Percentiles rank a stretch among this genome's conserved stretches.
Conservation (phyloP, 1,284 basidiomycete genomes). For the Sphagnurus paluster region DNA sequence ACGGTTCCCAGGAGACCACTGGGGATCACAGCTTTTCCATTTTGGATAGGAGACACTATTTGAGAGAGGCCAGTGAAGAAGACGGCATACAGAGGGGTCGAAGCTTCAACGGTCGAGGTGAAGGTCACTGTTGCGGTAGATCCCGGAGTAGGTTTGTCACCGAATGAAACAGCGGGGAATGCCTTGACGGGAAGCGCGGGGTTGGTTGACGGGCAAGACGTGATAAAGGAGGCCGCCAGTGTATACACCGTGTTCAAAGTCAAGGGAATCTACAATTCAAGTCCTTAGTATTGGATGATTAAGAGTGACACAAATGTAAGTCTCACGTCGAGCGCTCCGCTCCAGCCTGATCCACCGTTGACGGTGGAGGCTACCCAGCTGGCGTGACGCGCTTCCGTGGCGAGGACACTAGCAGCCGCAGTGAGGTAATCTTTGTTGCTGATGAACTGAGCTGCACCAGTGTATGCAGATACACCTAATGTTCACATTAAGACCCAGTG, state of each 20-base stretch:
- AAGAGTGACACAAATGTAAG: not conserved
- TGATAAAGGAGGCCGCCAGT: slow-evolving; percentile 44
- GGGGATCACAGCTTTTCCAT: slow-evolving; percentile 26
- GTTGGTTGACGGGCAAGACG: slow-evolving; percentile 52
- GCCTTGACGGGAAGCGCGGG: slow-evolving; percentile 43
- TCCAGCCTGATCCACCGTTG: slow-evolving; percentile 47
- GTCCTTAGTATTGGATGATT: not conserved
- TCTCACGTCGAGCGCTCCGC: slow-evolving; percentile 43
- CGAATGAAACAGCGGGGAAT: slow-evolving; percentile 41
- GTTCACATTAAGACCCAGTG: not conserved
- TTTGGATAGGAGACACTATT: slow-evolving; percentile 26
- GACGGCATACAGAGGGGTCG: slow-evolving; percentile 26
- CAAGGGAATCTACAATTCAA: slow-evolving; percentile 26
- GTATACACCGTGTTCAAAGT: slow-evolving; percentile 45
- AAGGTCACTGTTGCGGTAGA: slow-evolving; percentile 14
- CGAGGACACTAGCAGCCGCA: slow-evolving; percentile 41
- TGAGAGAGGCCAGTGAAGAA: slow-evolving; percentile 36
- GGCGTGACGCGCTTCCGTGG: slow-evolving; percentile 46
- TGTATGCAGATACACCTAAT: slow-evolving; percentile 20
- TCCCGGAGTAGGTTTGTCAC: slow-evolving; percentile 17
- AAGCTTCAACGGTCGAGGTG: slow-evolving; percentile 3
- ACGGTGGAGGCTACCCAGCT: slow-evolving; percentile 50
- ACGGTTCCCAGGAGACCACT: slow-evolving; percentile 30
- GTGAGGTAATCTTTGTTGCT: slow-evolving; percentile 36
- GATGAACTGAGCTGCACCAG: slow-evolving; percentile 41